These are phyloP conservation scores for Mycena rebaudengoi DNA, from an alignment of 768 basidiomycete species.

Conservation along the genomic window DNA sequence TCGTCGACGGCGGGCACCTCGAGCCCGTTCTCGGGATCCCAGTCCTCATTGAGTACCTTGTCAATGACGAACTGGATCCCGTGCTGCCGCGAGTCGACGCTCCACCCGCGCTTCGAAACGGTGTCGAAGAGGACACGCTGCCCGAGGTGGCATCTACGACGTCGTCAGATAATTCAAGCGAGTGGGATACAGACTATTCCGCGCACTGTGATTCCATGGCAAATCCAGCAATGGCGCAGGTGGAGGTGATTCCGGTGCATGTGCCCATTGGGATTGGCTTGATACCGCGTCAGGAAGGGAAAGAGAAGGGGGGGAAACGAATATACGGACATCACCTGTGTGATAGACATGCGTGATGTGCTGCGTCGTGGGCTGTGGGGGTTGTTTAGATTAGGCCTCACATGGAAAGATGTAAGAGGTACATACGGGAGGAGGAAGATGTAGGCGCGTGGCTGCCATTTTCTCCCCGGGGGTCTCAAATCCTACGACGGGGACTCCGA, in stretches of 20 bases:
- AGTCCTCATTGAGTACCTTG: constrained; percentile 44
- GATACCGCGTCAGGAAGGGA: background rate
- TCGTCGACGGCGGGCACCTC: constrained; percentile 57
- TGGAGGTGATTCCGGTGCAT: constrained; percentile 74
- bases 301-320: background rate
- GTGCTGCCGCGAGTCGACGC: constrained; percentile 55
- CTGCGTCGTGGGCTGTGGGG: constrained; percentile 66
- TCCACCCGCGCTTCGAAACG: constrained; percentile 82
- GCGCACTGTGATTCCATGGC: constrained; percentile 77
- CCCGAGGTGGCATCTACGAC: constrained; percentile 83
- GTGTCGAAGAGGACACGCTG: constrained; percentile 87
- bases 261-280: constrained; percentile 87
- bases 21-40: constrained; percentile 41
- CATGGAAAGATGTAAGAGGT: background rate
- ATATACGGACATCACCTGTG: constrained; percentile 74
- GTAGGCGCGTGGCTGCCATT: constrained; percentile 76
- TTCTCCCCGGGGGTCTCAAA: constrained; percentile 88
- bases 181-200: background rate
- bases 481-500: constrained; percentile 91
- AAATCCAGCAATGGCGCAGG: constrained; percentile 70
- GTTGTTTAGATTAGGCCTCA: background rate
- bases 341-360: constrained; percentile 92
- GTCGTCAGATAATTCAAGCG: background rate
- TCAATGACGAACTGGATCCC: constrained; percentile 36
- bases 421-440: constrained; percentile 86